Base-by-base conservation (phyloP, 345 rosid species). In the Eucalyptus erythrocorys region DNA sequence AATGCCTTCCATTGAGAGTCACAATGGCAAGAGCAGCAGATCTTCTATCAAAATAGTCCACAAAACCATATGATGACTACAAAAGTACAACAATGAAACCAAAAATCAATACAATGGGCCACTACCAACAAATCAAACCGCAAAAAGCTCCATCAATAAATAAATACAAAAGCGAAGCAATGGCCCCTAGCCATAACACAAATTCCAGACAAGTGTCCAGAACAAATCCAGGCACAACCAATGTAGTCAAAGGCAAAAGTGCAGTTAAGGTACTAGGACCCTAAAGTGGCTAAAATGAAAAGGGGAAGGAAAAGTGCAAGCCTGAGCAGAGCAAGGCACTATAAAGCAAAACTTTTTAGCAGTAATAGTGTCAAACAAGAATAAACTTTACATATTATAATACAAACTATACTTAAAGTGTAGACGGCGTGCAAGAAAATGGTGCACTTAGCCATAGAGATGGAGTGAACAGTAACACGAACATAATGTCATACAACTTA, bases 51-150 rank as follows among this genome's bases (percentile, higher is more conserved):
- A 94, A 96, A 91, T 96, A 97, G 94, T 96, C 98, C 91, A 97
- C 90, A 91, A 97, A 97, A 87, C 99, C 98, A 92, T 96, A 97
- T 43, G 99, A 96, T 80, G 99, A 96, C 99, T 96, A 93, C 94
- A 66, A 24, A 90, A 37, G 91, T 48, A 81, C 66, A 68, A 90
- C 50, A 86, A 50, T 59, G 14, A 43, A 53, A 81, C 48, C 68
- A 27, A 86, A 88, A 86, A 86, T 86, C n/a, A 86, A 59, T 42
- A 40, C 34, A 86, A 24, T 40, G 17, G 40, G 34, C 87, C 30
- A 34, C n/a, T 86, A 49, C 66, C 43, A 51, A 34, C 12, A 86
- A 32, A 86, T 22, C 48, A 86, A 86, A 53, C 64, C 6, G 7
- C 21, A 32, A 86, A 51, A 43, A 53, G 30, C 59, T 51, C 59